These are phyloP conservation scores for Vickermania spadyakhi DNA, from an alignment of 208 protist genomes.

Conservation along the genomic window DNA sequence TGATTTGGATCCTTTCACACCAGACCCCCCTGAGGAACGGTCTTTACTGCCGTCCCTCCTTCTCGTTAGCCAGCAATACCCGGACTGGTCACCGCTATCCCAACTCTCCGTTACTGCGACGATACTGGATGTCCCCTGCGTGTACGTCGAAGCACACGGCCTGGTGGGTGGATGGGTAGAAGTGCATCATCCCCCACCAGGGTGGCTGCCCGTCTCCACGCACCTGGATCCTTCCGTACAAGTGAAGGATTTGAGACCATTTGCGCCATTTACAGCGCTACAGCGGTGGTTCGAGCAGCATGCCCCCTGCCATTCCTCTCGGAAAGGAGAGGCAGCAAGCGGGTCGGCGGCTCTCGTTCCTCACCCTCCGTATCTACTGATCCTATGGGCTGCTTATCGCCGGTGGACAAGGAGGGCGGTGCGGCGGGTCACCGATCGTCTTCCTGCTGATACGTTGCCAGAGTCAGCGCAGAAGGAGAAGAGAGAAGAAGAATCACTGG, in stretches of 20 bases:
- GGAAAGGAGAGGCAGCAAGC: too few relatives aligned
- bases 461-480: too few relatives aligned
- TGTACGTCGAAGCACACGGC: conserved; percentile 77
- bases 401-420: not conserved
- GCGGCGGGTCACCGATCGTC: not conserved
- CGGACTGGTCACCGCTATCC: conserved; percentile 23
- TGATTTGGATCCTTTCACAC: too few relatives aligned
- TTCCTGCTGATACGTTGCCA: not conserved
- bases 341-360: too few relatives aligned
- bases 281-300: not conserved
- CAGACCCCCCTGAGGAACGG: too few relatives aligned
- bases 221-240: not conserved
- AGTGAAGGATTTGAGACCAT: not conserved
- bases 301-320: too few relatives aligned
- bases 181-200: not conserved
- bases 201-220: not conserved
- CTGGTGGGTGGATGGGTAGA: conserved; percentile 41
- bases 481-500: too few relatives aligned
- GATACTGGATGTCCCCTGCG: conserved; percentile 37
- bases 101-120: conserved; percentile 13
- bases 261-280: not conserved
- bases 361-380: conserved; percentile 7
- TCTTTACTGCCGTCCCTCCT: conserved; percentile 9
- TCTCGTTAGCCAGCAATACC: conserved; percentile 35
- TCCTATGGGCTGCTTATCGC: conserved; percentile 4